Evolutionary conservation across 169 alveolate genomes (phyloP).

Genomic region (Plasmodium gallinaceum): DNA sequence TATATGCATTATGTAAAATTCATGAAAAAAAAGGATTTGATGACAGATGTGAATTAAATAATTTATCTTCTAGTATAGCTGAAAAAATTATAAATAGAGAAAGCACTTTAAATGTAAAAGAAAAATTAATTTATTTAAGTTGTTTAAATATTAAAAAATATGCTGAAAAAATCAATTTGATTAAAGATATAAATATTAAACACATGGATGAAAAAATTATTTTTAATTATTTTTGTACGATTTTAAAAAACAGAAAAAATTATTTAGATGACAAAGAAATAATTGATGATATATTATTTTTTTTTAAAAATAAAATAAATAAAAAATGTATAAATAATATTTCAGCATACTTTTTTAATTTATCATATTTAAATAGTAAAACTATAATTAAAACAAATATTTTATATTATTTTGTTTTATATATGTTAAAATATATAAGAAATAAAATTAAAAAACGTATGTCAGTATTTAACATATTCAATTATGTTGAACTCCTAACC

Average conservation of each 20-base stretch:
- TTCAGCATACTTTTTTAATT: constrained; percentile 26
- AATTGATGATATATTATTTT: constrained; percentile 20
- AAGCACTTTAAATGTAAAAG: neutral
- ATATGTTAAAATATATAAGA: constrained; percentile 48
- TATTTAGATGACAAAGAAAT: constrained; percentile 37
- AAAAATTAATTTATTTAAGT: constrained; percentile 54
- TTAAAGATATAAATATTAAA: constrained; percentile 2
- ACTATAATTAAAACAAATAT: constrained; percentile 32
- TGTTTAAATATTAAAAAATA: constrained; percentile 32
- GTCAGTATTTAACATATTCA: neutral
- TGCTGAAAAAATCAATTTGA: constrained; percentile 46
- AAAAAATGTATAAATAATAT: constrained; percentile 7
- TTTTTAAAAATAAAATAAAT: constrained; percentile 27
- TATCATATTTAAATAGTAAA: constrained; percentile 65
- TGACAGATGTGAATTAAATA: neutral
- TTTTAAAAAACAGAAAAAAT: constrained; percentile 53
- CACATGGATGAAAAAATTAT: constrained; percentile 29
- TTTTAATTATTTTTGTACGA: constrained; percentile 34
- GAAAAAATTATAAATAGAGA: constrained; percentile 20
- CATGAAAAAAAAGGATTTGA: constrained; percentile 21
- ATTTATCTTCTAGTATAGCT: neutral
- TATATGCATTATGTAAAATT: constrained; percentile 37
- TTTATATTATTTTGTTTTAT: constrained; percentile 18
- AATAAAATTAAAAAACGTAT: constrained; percentile 39
- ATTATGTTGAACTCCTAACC: constrained; percentile 19